phyloP scores from a whole-genome alignment of 106 monocot genomes.

The Dendrobium chrysotoxum region DNA sequence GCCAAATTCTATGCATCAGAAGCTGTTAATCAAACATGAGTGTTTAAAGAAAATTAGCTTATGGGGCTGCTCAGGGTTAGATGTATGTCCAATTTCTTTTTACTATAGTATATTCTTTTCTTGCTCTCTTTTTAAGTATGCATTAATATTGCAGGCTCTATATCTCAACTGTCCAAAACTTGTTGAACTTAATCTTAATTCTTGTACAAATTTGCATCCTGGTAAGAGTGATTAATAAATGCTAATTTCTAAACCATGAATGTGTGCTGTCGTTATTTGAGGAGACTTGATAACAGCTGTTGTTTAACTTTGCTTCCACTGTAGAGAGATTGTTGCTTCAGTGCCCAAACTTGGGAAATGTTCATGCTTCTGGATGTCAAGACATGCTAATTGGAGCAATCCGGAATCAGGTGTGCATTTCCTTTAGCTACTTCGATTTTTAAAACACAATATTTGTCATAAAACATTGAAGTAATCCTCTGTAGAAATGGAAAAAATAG shows the following conservation, averaged over 20 bases:
- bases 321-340: slow-evolving; percentile 81
- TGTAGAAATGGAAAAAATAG: too few relatives aligned
- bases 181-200: slow-evolving; percentile 83
- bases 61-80: slow-evolving; percentile 93
- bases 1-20: slow-evolving; percentile 51
- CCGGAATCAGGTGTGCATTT: slow-evolving; percentile 55
- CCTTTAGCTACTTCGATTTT: background rate
- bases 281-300: background rate
- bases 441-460: background rate
- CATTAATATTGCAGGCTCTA: slow-evolving; percentile 49
- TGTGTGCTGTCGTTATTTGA: background rate
- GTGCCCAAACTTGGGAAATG: slow-evolving; percentile 67
- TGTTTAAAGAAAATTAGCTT: slow-evolving; percentile 79
- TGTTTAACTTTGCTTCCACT: background rate
- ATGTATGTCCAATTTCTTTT: slow-evolving; percentile 38
- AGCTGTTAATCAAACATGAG: slow-evolving; percentile 84
- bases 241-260: background rate
- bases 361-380: slow-evolving; percentile 78
- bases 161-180: slow-evolving; percentile 88
- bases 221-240: slow-evolving; percentile 22
- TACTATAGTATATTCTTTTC: background rate
- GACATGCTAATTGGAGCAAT: slow-evolving; percentile 71
- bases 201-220: slow-evolving; percentile 83
- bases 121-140: background rate
- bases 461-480: too few relatives aligned